Percentiles rank a stretch among this genome's conserved stretches.
Evolutionary conservation across 2,329 filamentous ascomycete species (phyloP).

Genomic region (Venturia pyrina): DNA sequence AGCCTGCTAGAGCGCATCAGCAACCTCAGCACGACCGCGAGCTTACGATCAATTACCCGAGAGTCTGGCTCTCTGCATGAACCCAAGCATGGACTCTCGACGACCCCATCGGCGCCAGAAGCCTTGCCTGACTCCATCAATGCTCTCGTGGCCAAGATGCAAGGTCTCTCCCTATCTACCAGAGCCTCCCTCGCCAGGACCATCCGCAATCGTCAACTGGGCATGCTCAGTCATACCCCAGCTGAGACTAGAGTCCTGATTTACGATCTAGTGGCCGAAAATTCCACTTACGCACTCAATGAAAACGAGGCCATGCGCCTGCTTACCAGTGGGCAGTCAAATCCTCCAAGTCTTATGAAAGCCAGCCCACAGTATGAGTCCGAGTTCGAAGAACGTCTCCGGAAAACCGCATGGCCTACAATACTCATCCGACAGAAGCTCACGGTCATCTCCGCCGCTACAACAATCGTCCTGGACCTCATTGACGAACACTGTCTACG

Average conservation of each 20-base stretch:
- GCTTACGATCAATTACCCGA: neutral
- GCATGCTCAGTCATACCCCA: neutral
- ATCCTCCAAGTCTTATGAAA: neutral
- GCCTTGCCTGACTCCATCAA: neutral
- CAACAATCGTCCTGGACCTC: neutral
- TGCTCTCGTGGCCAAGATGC: neutral
- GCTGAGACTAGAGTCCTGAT: neutral
- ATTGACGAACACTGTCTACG: neutral
- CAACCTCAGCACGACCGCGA: neutral
- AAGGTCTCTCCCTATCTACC: neutral
- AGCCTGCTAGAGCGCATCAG: neutral
- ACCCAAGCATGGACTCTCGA: no score
- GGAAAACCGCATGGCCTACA: neutral
- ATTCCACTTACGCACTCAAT: neutral
- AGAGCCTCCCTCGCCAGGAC: neutral
- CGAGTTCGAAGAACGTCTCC: neutral
- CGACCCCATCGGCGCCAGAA: no score
- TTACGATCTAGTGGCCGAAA: neutral
- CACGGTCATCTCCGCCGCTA: neutral
- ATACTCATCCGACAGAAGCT: neutral
- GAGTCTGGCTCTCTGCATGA: neutral
- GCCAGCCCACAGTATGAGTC: neutral
- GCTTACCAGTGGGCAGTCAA: neutral
- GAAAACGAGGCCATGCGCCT: neutral
- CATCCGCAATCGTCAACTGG: neutral